phyloP scores from a whole-genome alignment of 2,329 filamentous ascomycete species.

The Arachnomyces sp. region DNA sequence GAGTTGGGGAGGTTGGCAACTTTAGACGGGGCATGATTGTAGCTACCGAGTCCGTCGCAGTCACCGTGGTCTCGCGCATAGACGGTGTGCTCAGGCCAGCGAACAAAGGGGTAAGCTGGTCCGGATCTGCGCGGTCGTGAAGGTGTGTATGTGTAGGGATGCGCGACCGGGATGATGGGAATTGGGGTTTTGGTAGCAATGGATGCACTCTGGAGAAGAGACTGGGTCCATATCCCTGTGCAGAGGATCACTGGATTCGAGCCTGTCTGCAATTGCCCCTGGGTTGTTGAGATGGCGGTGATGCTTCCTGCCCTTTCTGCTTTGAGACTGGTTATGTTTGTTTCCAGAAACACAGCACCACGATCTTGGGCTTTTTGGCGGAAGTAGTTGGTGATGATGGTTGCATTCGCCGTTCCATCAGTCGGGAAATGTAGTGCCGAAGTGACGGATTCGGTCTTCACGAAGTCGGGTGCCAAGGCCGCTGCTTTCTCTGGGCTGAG shows the following conservation, averaged over 20 bases:
- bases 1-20: constrained; percentile 13
- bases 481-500: constrained; percentile 17
- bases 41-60: constrained; percentile 26
- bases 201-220: constrained; percentile 9
- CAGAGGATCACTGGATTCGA: constrained; percentile 18
- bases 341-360: constrained; percentile 19
- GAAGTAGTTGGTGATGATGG: constrained; percentile 18
- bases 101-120: constrained; percentile 22
- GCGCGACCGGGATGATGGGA: constrained; percentile 26
- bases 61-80: constrained; percentile 28
- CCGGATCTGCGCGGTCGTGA: constrained; percentile 6
- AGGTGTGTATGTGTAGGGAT: constrained; percentile 28
- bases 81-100: constrained; percentile 28
- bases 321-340: constrained; percentile 13
- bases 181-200: constrained; percentile 17
- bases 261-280: constrained; percentile 11
- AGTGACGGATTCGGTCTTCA: constrained; percentile 16
- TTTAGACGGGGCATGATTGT: constrained; percentile 22
- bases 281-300: constrained; percentile 13
- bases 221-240: constrained; percentile 24
- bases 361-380: constrained; percentile 14
- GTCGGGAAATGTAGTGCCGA: constrained; percentile 18
- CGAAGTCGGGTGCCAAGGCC: constrained; percentile 20
- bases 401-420: constrained; percentile 22
- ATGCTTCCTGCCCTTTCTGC: constrained; percentile 7